Evolutionary conservation across 1,284 basidiomycete species (phyloP).

Genomic region (Ustilago bromivora): DNA sequence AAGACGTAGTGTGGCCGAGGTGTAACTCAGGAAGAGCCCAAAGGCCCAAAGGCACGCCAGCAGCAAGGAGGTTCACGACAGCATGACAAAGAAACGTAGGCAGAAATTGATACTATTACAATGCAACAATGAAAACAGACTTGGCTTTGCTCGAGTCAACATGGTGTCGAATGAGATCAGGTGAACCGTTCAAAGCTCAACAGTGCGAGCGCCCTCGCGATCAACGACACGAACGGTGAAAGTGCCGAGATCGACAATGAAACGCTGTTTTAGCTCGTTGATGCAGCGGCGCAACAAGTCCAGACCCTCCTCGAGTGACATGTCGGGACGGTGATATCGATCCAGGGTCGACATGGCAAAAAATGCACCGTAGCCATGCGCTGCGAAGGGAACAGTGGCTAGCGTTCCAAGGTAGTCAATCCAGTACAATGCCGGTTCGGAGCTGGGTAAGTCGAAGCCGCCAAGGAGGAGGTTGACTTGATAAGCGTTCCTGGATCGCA

Average conservation of each 20-base stretch:
- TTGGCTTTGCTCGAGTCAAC: no score
- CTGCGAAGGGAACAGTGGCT: constrained; percentile 88
- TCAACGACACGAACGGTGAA: constrained; percentile 93
- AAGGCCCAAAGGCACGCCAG: no score
- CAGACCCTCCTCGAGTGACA: constrained; percentile 84
- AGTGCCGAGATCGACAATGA: constrained; percentile 78
- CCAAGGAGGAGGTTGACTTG: constrained; percentile 92
- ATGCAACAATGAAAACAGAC: no score
- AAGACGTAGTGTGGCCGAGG: no score
- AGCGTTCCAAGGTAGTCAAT: constrained; percentile 94
- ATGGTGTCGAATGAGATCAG: background rate
- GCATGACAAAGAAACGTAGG: no score
- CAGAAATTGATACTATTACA: no score
- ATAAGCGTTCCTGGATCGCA: constrained; percentile 89
- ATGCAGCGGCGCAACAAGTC: constrained; percentile 87
- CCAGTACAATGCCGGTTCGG: constrained; percentile 85
- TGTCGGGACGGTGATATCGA: constrained; percentile 81
- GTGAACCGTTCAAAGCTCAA: constrained; percentile 68
- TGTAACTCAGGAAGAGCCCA: no score
- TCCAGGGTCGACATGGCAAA: constrained; percentile 93
- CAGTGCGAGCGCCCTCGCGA: constrained; percentile 84
- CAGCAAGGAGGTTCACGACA: no score
- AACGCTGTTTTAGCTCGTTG: constrained; percentile 84
- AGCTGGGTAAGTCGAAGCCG: constrained; percentile 82
- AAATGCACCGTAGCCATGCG: constrained; percentile 94